phyloP scores from a whole-genome alignment of 805 yeast species.

The Komagataella mondaviorum region DNA sequence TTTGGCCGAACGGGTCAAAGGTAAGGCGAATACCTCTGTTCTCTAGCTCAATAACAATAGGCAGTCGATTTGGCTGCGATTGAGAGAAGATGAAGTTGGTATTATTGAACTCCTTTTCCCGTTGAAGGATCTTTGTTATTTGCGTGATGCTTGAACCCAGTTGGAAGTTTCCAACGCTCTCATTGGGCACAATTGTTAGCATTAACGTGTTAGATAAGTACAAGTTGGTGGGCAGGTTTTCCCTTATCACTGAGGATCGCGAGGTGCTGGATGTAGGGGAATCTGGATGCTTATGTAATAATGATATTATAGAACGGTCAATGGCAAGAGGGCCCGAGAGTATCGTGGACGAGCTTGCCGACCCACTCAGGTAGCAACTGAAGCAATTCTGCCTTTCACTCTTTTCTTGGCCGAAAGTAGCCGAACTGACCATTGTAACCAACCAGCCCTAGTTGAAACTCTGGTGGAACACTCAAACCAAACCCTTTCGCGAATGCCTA shows the following conservation, averaged over 20 bases:
- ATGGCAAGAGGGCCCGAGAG: not conserved
- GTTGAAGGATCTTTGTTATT: not conserved
- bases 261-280: not conserved
- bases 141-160: not conserved
- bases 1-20: slow-evolving; percentile 14
- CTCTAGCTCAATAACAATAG: slow-evolving; percentile 10
- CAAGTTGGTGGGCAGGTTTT: not conserved
- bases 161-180: slow-evolving; percentile 1
- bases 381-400: no score
- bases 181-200: slow-evolving; percentile 10
- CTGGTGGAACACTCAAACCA: not conserved
- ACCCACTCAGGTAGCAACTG: not conserved
- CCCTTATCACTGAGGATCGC: not conserved
- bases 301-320: not conserved
- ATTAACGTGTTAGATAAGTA: not conserved
- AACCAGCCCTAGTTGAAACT: no score
- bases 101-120: slow-evolving; percentile 5
- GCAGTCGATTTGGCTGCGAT: slow-evolving; percentile 1
- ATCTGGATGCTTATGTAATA: no score
- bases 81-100: slow-evolving; percentile 11
- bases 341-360: not conserved
- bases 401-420: no score
- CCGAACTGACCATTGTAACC: no score
- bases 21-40: slow-evolving; percentile 10
- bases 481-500: not conserved